Evolutionary conservation across 352 stramenopile genomes (phyloP), one percentile per base, ranked within the genome.

Genomic region (Pythium biforme): DNA sequence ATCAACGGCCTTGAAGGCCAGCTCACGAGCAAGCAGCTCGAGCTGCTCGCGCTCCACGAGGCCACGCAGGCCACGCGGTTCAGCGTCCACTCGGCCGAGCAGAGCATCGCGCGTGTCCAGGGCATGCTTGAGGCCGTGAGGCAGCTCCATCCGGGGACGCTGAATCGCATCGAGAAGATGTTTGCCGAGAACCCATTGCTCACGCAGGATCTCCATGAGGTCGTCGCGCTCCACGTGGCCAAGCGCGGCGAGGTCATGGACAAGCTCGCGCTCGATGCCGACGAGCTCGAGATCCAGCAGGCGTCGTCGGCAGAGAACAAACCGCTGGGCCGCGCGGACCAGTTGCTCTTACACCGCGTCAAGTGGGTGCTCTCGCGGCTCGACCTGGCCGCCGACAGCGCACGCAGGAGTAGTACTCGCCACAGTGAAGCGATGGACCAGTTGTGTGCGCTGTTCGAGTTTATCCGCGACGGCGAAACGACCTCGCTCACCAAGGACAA

Each of bases 341-440:
- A 89, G 54, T 64, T 90, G 61, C 60, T 93, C 20, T 55, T 93
- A 22, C 80, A 89, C 27, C 75, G 83, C 1, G 73, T 91, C 39
- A 93, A 91, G 58, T 93, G 83, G 83, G 75, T 93, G 27, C 69
- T 93, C 33, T 91, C 80, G 14, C 76, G 80, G 0, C 51, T 93
- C 12, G 77, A 91, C 55, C 68, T 93, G 4, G 54, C 4, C 29
- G 19, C 37, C 25, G 26, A 31, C 15, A 68, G 57, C 15, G 15
- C 34, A 9, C 34, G 14, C 34, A 40, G 34, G 34, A 17, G 23
- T 23, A 48, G 41, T 51, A n/a, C 65, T 7, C 34, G 31, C n/a
- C 67, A 52, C 5, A n/a, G n/a, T n/a, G 60, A 69, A 25, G 66
- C 74, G 17, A 76, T 83, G 69, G 70, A 82, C 37, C 83, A 93